Evolutionary conservation across 768 basidiomycete genomes (phyloP).

Genomic region (Tephrocybe rancida): DNA sequence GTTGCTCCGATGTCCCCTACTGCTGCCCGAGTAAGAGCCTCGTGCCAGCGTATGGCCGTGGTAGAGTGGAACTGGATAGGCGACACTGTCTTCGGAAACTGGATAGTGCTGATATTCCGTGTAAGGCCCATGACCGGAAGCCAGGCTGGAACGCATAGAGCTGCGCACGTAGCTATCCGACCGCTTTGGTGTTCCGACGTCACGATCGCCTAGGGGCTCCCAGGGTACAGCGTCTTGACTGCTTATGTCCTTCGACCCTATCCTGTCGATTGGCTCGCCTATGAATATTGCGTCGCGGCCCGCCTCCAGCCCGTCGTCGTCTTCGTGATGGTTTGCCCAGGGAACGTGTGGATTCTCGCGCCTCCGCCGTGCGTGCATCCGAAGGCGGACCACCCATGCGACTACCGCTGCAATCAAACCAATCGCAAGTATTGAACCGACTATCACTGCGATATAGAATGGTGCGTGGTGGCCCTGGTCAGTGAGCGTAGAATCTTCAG

Average conservation of each 20-base stretch:
- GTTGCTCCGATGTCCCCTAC: conserved; percentile 29
- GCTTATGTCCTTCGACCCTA: conserved; percentile 22
- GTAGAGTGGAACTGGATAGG: conserved; percentile 22
- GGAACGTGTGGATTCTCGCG: conserved; percentile 36
- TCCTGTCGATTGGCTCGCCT: conserved; percentile 20
- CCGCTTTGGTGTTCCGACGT: conserved; percentile 44
- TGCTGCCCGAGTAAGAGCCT: conserved; percentile 25
- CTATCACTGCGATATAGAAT: conserved; percentile 52
- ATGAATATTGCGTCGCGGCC: conserved; percentile 21
- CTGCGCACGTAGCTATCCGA: conserved; percentile 26
- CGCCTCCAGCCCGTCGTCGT: conserved; percentile 25
- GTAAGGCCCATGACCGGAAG: conserved; percentile 19
- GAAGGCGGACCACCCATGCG: conserved; percentile 49
- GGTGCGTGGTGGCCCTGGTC: conserved; percentile 32
- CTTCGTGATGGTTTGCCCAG: conserved; percentile 30
- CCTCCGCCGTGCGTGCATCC: conserved; percentile 34
- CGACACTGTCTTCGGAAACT: conserved; percentile 18
- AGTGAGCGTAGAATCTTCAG: conserved; percentile 1
- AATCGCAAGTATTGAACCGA: conserved; percentile 47
- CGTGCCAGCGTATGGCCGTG: conserved; percentile 19
- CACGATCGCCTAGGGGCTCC: conserved; percentile 42
- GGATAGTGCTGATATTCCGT: conserved; percentile 24
- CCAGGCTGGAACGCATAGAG: conserved; percentile 20
- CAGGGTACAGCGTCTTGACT: conserved; percentile 31
- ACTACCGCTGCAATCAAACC: conserved; percentile 48